A percentile compares a stretch with the other conserved stretches of the same genome.
phyloP scores from a whole-genome alignment of 371 early-diverging fungal genomes.

The Blastocladiella emersonii region DNA sequence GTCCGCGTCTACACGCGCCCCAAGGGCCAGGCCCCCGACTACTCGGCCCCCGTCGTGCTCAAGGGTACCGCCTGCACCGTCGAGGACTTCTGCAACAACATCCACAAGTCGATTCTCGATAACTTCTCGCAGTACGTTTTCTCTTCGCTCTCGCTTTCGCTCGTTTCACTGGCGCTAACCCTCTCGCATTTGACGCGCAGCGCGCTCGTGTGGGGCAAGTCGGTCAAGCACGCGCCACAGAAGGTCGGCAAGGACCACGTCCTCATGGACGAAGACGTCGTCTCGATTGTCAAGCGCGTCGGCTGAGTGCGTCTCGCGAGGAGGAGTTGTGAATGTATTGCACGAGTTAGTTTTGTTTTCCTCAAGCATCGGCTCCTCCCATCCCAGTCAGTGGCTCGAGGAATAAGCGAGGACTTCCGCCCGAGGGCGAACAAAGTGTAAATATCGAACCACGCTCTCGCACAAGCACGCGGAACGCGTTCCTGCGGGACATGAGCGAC shows the following conservation, averaged over 20 bases:
- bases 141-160: background rate
- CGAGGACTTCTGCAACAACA: slow-evolving; percentile 95
- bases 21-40: slow-evolving; percentile 95
- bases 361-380: too few relatives aligned
- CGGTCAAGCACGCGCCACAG: slow-evolving; percentile 97
- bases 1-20: slow-evolving; percentile 94
- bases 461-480: too few relatives aligned
- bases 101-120: slow-evolving; percentile 78
- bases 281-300: slow-evolving; percentile 85
- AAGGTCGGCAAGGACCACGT: slow-evolving; percentile 97
- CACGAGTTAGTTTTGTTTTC: too few relatives aligned
- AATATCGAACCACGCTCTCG: too few relatives aligned
- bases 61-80: slow-evolving; percentile 56
- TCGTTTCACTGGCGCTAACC: background rate
- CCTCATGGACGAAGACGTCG: slow-evolving; percentile 96
- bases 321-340: too few relatives aligned
- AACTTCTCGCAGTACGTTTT: background rate
- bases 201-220: slow-evolving; percentile 70
- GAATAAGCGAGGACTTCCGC: too few relatives aligned
- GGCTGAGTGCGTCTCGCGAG: too few relatives aligned
- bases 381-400: too few relatives aligned
- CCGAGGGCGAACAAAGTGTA: too few relatives aligned
- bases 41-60: slow-evolving; percentile 91
- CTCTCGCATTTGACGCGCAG: background rate
- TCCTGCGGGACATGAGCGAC: too few relatives aligned